phyloP scores from a whole-genome alignment of 2,329 filamentous ascomycete genomes.

The Podosphaera aphanis region DNA sequence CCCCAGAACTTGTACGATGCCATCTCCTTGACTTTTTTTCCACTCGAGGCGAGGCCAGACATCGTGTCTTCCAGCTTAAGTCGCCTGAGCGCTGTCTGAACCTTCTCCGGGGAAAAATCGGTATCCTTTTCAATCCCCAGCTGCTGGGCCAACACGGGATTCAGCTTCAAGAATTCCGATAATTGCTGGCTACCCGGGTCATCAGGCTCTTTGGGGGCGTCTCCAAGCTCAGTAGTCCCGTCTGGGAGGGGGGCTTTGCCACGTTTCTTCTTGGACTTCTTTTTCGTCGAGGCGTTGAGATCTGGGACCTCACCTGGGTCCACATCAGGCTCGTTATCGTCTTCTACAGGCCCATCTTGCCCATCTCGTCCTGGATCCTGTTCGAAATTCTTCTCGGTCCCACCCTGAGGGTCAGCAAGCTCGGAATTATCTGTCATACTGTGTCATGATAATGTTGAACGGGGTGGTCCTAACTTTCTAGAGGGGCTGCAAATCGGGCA shows the following conservation, averaged over 20 bases:
- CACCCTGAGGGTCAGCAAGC: not conserved
- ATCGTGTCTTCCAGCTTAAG: slow-evolving; percentile 48
- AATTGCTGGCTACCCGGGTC: slow-evolving; percentile 32
- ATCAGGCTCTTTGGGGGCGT: slow-evolving; percentile 18
- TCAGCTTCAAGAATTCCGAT: slow-evolving; percentile 43
- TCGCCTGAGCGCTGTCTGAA: slow-evolving; percentile 32
- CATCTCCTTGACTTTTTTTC: slow-evolving; percentile 90
- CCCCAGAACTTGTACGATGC: slow-evolving; percentile 96
- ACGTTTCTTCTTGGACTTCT: slow-evolving; percentile 44
- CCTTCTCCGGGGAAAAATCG: slow-evolving; percentile 17
- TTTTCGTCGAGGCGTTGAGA: slow-evolving; percentile 21
- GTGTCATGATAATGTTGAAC: not conserved
- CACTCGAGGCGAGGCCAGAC: slow-evolving; percentile 50
- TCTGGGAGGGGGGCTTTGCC: slow-evolving; percentile 21
- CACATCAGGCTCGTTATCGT: not conserved
- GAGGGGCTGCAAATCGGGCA: too few species aligned
- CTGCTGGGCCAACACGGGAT: slow-evolving; percentile 48
- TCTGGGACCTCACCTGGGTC: not conserved
- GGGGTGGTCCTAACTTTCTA: too few species aligned
- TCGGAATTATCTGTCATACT: not conserved
- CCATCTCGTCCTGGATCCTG: slow-evolving; percentile 2
- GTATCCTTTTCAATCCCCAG: slow-evolving; percentile 18
- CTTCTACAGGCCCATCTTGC: slow-evolving; percentile 2
- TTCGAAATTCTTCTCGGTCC: slow-evolving; percentile 1
- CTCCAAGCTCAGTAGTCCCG: slow-evolving; percentile 6